These are phyloP conservation scores for Cicer chorassanicum DNA, from an alignment of 306 rosid species.

Conservation along the genomic window DNA sequence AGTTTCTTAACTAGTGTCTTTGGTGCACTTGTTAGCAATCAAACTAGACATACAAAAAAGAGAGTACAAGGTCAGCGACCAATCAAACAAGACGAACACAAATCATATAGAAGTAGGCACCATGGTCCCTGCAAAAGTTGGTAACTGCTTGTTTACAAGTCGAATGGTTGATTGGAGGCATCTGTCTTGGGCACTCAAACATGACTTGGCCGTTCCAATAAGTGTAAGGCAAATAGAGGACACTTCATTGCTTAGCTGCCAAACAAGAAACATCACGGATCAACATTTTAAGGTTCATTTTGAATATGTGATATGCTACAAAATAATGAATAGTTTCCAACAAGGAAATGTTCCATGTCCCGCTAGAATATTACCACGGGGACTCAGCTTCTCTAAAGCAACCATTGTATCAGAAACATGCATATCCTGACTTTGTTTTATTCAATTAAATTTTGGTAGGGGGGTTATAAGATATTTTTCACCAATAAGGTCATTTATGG, in stretches of 20 bases:
- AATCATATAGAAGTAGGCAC: constrained; percentile 41
- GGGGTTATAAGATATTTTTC: too few relatives aligned
- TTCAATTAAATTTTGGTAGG: too few relatives aligned
- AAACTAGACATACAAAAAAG: too few relatives aligned
- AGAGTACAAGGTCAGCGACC: background rate
- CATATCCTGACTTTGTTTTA: too few relatives aligned
- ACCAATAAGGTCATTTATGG: too few relatives aligned
- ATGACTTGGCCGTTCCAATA: constrained; percentile 72
- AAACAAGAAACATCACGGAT: constrained; percentile 27
- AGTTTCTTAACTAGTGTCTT: too few relatives aligned
- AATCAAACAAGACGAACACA: constrained; percentile 28
- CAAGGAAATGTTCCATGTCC: constrained; percentile 1
- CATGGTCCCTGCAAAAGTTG: constrained; percentile 28
- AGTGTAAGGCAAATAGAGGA: constrained; percentile 62
- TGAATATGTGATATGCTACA: constrained; percentile 9
- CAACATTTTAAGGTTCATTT: background rate
- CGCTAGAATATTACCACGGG: background rate
- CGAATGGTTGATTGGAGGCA: constrained; percentile 67
- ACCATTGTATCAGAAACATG: too few relatives aligned
- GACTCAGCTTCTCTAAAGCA: too few relatives aligned
- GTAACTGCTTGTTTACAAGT: constrained; percentile 51
- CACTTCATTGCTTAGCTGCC: constrained; percentile 61
- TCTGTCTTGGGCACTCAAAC: constrained; percentile 62
- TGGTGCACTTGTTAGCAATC: too few relatives aligned
- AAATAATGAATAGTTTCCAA: constrained; percentile 10